Conservation (phyloP, 352 stramenopile species). For the Phytopythium ostracodes region DNA sequence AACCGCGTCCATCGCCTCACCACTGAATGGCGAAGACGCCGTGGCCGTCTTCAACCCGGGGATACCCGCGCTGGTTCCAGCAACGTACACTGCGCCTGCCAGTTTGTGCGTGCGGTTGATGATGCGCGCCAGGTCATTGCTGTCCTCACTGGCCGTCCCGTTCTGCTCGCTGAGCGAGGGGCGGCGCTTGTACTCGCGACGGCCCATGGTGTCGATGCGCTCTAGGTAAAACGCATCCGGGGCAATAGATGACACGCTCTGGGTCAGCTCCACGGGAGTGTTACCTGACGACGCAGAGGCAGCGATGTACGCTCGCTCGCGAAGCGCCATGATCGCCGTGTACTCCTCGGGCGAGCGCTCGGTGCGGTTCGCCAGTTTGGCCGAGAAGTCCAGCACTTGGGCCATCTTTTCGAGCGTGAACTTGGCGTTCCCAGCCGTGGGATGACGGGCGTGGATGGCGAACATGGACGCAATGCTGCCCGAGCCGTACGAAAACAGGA, state of each 20-base stretch:
- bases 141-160: conserved; percentile 8
- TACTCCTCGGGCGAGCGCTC: conserved; percentile 89
- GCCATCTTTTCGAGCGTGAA: conserved; percentile 92
- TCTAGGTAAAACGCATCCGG: conserved; percentile 91
- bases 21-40: conserved; percentile 35
- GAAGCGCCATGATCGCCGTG: conserved; percentile 87
- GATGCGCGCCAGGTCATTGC: conserved; percentile 39
- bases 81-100: conserved; percentile 79
- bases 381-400: conserved; percentile 71
- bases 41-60: conserved; percentile 57
- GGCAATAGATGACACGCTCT: conserved; percentile 58
- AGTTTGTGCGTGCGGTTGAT: conserved; percentile 41
- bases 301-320: conserved; percentile 71
- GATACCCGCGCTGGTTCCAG: conserved; percentile 89
- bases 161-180: background rate
- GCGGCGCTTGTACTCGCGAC: conserved; percentile 82
- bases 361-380: conserved; percentile 77
- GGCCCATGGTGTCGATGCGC: conserved; percentile 87
- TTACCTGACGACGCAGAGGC: conserved; percentile 7
- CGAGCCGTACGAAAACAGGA: conserved; percentile 97
- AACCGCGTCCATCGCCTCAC: conserved; percentile 84
- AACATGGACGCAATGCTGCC: conserved; percentile 97
- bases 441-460: conserved; percentile 40
- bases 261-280: conserved; percentile 55
- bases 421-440: conserved; percentile 12